These are phyloP conservation scores for Pterocarpus santalinus DNA, from an alignment of 306 rosid species.

Conservation along the genomic window DNA sequence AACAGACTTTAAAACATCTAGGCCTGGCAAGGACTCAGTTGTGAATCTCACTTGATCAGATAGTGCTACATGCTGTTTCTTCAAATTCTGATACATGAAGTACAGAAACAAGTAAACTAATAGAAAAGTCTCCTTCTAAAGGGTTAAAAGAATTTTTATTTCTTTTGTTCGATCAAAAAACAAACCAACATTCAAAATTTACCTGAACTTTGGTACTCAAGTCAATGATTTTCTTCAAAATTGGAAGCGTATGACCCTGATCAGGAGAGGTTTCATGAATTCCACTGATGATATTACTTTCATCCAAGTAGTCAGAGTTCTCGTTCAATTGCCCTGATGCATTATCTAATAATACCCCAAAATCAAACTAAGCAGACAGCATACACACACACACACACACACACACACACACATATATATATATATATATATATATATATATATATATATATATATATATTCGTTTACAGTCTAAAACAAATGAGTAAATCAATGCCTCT, in stretches of 20 bases:
- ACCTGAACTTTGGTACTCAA: slow-evolving; percentile 79
- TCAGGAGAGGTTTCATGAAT: slow-evolving; percentile 65
- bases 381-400: too few species aligned
- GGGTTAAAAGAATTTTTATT: too few species aligned
- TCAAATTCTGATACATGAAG: slow-evolving; percentile 66
- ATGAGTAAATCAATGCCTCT: too few species aligned
- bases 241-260: slow-evolving; percentile 80
- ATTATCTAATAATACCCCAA: slow-evolving; percentile 46
- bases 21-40: slow-evolving; percentile 64
- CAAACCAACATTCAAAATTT: too few species aligned
- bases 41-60: slow-evolving; percentile 66
- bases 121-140: too few species aligned
- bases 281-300: slow-evolving; percentile 57
- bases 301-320: slow-evolving; percentile 57
- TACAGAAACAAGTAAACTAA: too few species aligned
- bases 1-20: slow-evolving; percentile 67
- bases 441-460: too few species aligned
- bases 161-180: too few species aligned
- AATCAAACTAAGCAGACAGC: background rate
- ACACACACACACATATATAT: too few species aligned
- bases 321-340: slow-evolving; percentile 48
- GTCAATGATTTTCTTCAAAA: slow-evolving; percentile 71
- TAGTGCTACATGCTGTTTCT: slow-evolving; percentile 63
- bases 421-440: too few species aligned
- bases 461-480: too few species aligned